Evolutionary conservation across 805 yeast genomes (phyloP).

Genomic region (Phaffomyces thermotolerans): DNA sequence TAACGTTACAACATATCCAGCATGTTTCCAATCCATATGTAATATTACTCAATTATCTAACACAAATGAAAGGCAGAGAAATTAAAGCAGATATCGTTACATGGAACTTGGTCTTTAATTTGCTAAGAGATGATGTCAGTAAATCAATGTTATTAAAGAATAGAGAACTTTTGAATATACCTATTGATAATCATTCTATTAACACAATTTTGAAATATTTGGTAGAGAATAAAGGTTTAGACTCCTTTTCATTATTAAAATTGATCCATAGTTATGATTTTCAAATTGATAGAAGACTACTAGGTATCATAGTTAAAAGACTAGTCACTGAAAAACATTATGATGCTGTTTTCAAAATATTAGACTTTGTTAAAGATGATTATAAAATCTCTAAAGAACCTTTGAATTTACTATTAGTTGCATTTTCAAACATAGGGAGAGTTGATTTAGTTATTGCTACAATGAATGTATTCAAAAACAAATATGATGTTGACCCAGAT

Average conservation of each 20-base stretch:
- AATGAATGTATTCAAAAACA: slow-evolving; percentile 25
- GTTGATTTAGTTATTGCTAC: slow-evolving; percentile 29
- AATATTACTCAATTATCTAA: slow-evolving; percentile 25
- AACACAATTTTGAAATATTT: slow-evolving; percentile 22
- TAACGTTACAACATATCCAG: slow-evolving; percentile 23
- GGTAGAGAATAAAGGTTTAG: slow-evolving; percentile 10
- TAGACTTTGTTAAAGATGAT: slow-evolving; percentile 7
- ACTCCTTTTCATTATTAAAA: slow-evolving; percentile 9
- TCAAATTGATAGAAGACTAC: slow-evolving; percentile 19
- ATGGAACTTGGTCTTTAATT: slow-evolving; percentile 29
- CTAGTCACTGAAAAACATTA: slow-evolving; percentile 23
- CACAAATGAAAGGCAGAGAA: slow-evolving; percentile 24
- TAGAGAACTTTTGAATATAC: slow-evolving; percentile 26
- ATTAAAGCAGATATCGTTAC: slow-evolving; percentile 31
- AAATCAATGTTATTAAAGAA: slow-evolving; percentile 26
- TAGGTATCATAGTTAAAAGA: slow-evolving; percentile 22
- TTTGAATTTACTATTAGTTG: slow-evolving; percentile 26
- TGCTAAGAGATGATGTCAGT: slow-evolving; percentile 29
- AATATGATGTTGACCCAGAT: slow-evolving; percentile 25
- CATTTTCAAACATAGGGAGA: slow-evolving; percentile 27
- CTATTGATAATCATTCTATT: slow-evolving; percentile 23
- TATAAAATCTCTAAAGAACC: slow-evolving; percentile 13
- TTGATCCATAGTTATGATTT: slow-evolving; percentile 15
- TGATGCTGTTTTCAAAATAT: slow-evolving; percentile 25
- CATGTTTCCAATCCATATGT: slow-evolving; percentile 23